A percentile compares a stretch with the other conserved stretches of the same genome.
phyloP scores from a whole-genome alignment of 768 basidiomycete species.

The Collybia sp. region DNA sequence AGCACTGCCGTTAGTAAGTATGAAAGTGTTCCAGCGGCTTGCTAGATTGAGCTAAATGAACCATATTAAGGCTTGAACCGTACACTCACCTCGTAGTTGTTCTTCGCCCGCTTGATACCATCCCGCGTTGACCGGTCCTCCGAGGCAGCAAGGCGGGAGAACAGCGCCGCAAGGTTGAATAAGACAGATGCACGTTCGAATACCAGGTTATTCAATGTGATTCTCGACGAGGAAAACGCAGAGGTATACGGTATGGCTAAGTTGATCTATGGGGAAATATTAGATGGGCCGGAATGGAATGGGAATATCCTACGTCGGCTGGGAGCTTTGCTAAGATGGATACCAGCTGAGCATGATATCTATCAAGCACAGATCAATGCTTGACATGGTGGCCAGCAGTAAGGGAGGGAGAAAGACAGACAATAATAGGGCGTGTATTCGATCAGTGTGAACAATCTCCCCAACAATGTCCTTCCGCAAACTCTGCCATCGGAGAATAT shows the following conservation, averaged over 20 bases:
- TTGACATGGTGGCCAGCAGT: conserved; percentile 1
- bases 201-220: conserved; percentile 67
- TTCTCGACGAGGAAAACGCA: conserved; percentile 52
- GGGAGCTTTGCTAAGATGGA: conserved; percentile 86
- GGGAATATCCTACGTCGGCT: conserved; percentile 46
- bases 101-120: conserved; percentile 80
- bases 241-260: conserved; percentile 72
- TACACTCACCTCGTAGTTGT: conserved; percentile 33
- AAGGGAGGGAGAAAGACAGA: conserved; percentile 29
- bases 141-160: conserved; percentile 69
- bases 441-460: conserved; percentile 49
- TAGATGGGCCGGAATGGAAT: not conserved
- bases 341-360: conserved; percentile 89
- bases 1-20: conserved; percentile 52
- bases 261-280: conserved; percentile 45
- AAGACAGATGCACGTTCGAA: conserved; percentile 79
- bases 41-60: conserved; percentile 25
- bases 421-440: conserved; percentile 50
- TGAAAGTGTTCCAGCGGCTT: conserved; percentile 68
- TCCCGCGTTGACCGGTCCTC: conserved; percentile 69
- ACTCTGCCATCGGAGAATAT: conserved; percentile 66
- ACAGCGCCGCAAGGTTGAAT: conserved; percentile 86
- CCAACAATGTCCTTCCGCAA: conserved; percentile 56
- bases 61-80: not conserved
- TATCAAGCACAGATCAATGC: conserved; percentile 22